phyloP scores from a whole-genome alignment of 768 basidiomycete genomes.

The Aureoboletus auriporus region DNA sequence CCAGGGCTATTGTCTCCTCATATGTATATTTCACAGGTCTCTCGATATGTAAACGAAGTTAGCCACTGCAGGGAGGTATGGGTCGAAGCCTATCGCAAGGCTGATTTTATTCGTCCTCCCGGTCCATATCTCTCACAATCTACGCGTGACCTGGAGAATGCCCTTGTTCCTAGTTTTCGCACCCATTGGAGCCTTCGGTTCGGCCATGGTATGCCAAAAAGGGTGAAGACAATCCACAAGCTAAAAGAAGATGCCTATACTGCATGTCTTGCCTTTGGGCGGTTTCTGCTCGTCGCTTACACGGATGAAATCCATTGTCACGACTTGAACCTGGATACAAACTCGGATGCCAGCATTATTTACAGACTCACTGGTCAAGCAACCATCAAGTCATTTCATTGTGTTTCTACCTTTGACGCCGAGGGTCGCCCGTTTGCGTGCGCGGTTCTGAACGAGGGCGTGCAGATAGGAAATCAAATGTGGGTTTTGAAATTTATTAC shows the following conservation, averaged over 20 bases:
- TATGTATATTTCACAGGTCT: neutral
- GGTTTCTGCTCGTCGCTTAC: neutral
- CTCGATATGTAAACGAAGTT: neutral
- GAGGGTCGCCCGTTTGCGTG: constrained; percentile 17
- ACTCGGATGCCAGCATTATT: neutral
- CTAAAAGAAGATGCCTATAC: too few species aligned
- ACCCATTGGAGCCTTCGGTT: neutral
- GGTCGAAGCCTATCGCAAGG: neutral
- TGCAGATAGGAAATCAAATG: neutral
- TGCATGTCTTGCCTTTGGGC: neutral
- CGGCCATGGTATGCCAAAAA: too few species aligned
- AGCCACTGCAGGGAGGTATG: neutral
- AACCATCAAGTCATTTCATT: constrained; percentile 1
- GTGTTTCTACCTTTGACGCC: constrained; percentile 8
- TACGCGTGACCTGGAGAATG: neutral
- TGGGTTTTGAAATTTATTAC: neutral
- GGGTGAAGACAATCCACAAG: too few species aligned
- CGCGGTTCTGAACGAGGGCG: constrained; percentile 6
- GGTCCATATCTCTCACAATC: neutral
- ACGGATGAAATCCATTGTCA: neutral
- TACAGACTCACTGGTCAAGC: neutral
- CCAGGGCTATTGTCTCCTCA: too few species aligned
- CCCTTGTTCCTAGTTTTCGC: neutral
- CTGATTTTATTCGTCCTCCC: neutral
- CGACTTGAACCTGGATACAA: neutral